Conservation (phyloP, 2,329 filamentous ascomycete genomes). For the Fusarium virguliforme region DNA sequence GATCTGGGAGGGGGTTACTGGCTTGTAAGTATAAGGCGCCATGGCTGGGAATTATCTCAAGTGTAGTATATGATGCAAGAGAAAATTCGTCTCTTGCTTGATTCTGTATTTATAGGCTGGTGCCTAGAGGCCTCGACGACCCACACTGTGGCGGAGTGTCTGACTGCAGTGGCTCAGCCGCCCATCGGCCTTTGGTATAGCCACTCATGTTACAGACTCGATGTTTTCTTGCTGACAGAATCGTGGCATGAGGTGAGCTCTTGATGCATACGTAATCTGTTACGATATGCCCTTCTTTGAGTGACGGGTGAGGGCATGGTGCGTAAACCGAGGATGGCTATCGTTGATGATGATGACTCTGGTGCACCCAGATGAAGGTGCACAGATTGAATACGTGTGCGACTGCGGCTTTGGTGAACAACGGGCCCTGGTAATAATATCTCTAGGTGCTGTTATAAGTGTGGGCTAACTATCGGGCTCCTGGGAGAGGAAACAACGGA, state of each 20-base stretch:
- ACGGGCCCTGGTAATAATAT: background rate
- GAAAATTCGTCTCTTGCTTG: background rate
- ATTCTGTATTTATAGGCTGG: background rate
- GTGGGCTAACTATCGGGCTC: background rate
- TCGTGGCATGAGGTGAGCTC: too few relatives aligned
- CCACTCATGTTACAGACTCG: constrained; percentile 4
- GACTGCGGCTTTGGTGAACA: background rate
- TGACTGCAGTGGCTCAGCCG: constrained; percentile 4
- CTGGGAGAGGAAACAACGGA: background rate
- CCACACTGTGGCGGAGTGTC: constrained; percentile 8
- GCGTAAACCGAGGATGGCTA: background rate
- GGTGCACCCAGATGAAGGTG: background rate
- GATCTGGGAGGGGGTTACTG: constrained; percentile 29
- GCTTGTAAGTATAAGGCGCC: constrained; percentile 27
- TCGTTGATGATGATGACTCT: background rate
- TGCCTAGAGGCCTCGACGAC: constrained; percentile 4
- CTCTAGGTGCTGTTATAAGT: background rate
- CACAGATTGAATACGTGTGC: background rate
- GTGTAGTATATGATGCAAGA: background rate
- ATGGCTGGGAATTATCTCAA: constrained; percentile 4
- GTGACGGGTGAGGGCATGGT: background rate
- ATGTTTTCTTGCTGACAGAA: background rate
- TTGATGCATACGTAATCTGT: too few relatives aligned
- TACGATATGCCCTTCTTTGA: background rate
- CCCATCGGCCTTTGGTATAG: constrained; percentile 13